These are phyloP conservation scores for Mycena indigotica DNA, from an alignment of 768 basidiomycete genomes.

Conservation along the genomic window DNA sequence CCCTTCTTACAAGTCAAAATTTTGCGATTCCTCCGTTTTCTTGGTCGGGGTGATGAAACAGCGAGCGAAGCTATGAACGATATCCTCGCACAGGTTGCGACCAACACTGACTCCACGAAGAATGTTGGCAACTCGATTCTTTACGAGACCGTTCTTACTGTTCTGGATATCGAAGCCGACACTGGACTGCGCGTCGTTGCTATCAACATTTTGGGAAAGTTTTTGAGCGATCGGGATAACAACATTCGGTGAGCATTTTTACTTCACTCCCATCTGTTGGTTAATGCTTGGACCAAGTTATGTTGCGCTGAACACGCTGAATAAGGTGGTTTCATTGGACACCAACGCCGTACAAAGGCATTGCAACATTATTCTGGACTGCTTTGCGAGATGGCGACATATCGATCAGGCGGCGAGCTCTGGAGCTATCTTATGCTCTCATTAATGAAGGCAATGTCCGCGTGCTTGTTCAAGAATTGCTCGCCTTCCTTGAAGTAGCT, in stretches of 20 bases:
- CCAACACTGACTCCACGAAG: conserved; percentile 96
- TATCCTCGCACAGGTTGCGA: conserved; percentile 97
- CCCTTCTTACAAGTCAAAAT: conserved; percentile 95
- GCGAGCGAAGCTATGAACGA: conserved; percentile 99
- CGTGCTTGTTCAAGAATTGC: conserved; percentile 85
- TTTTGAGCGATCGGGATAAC: conserved; percentile 95
- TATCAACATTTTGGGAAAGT: conserved; percentile 98
- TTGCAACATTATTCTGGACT: conserved; percentile 97
- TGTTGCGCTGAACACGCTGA: conserved; percentile 95
- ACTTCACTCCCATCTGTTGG: background rate
- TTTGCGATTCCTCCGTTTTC: conserved; percentile 81
- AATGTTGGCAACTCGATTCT: conserved; percentile 98
- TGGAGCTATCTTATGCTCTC: conserved; percentile 95
- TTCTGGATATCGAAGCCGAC: conserved; percentile 97
- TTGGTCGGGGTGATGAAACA: conserved; percentile 81
- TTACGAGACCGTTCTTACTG: conserved; percentile 95
- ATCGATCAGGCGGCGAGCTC: conserved; percentile 93
- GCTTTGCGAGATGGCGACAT: conserved; percentile 98
- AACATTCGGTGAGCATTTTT: conserved; percentile 82
- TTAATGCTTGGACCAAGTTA: conserved; percentile 58
- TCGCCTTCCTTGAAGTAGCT: conserved; percentile 96
- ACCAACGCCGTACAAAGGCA: conserved; percentile 98
- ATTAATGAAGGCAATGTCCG: conserved; percentile 95
- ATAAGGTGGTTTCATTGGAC: conserved; percentile 97
- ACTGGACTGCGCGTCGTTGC: conserved; percentile 97